Percentiles rank a stretch among this genome's conserved stretches.
phyloP scores from a whole-genome alignment of 106 monocot species.

The Dendrobium huoshanense region DNA sequence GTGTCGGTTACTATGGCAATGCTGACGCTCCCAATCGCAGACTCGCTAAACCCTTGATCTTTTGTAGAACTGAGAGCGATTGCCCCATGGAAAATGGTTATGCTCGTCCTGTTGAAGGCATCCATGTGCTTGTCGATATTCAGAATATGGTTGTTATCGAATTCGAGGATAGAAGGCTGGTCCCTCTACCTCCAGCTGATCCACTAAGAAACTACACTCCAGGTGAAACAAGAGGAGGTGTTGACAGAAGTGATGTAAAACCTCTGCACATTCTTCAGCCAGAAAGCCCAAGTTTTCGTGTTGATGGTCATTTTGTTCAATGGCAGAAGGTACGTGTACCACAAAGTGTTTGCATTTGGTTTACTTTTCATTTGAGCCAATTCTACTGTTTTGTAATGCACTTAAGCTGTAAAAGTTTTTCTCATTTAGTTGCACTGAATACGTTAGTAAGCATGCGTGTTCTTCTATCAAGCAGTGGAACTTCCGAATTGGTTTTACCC shows the following conservation, averaged over 20 bases:
- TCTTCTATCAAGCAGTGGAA: slow-evolving; percentile 55
- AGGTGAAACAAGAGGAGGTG: slow-evolving; percentile 93
- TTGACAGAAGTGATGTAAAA: slow-evolving; percentile 94
- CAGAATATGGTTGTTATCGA: slow-evolving; percentile 84
- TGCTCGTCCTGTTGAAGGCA: slow-evolving; percentile 96
- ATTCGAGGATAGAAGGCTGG: slow-evolving; percentile 86
- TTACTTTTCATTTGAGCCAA: too few species aligned
- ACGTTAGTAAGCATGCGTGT: not conserved
- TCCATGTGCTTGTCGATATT: slow-evolving; percentile 86
- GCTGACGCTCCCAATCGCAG: slow-evolving; percentile 87
- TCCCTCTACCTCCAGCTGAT: slow-evolving; percentile 91
- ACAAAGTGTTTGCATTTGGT: not conserved
- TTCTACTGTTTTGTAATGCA: not conserved
- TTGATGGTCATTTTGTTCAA: slow-evolving; percentile 83
- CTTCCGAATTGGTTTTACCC: slow-evolving; percentile 94
- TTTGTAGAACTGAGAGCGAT: slow-evolving; percentile 96
- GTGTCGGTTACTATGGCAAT: slow-evolving; percentile 87
- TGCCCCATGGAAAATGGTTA: slow-evolving; percentile 97
- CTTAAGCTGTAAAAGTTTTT: not conserved
- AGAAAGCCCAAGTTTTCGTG: slow-evolving; percentile 95
- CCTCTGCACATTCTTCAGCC: slow-evolving; percentile 87
- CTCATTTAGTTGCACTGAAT: not conserved
- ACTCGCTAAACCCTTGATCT: slow-evolving; percentile 86
- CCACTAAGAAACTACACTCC: slow-evolving; percentile 92
- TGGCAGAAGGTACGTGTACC: slow-evolving; percentile 82